These are phyloP conservation scores for Syzygium malaccense DNA, from an alignment of 441 rosid genomes.

Conservation along the genomic window DNA sequence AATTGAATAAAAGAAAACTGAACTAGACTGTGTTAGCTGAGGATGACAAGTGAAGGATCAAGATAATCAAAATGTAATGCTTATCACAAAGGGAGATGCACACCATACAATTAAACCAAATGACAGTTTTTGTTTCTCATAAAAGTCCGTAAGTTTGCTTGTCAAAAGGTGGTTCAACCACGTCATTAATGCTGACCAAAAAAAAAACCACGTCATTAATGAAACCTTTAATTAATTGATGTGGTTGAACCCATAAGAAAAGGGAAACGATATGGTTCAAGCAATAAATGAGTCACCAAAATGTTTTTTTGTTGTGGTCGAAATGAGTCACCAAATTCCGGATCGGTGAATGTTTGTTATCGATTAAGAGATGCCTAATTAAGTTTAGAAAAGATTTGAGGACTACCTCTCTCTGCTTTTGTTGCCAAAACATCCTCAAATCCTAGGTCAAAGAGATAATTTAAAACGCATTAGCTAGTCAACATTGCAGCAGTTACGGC, in stretches of 20 bases:
- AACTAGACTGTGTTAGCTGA: background rate
- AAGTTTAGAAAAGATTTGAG: background rate
- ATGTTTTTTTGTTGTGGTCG: no score
- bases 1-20: background rate
- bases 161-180: background rate
- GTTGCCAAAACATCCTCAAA: background rate
- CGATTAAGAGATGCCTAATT: background rate
- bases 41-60: background rate
- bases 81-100: background rate
- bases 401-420: background rate
- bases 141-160: background rate
- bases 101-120: background rate
- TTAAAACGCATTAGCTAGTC: background rate
- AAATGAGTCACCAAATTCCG: background rate
- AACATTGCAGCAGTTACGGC: background rate
- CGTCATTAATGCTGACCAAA: no score
- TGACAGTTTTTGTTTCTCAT: no score
- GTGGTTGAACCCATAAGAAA: no score
- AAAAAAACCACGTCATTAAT: background rate
- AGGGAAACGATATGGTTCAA: background rate
- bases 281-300: background rate
- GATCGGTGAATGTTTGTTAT: background rate
- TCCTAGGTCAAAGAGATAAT: background rate
- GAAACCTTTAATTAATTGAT: background rate
- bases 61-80: background rate